These are phyloP conservation scores for Agrocybe pediades DNA, from an alignment of 768 basidiomycete genomes.

Conservation along the genomic window DNA sequence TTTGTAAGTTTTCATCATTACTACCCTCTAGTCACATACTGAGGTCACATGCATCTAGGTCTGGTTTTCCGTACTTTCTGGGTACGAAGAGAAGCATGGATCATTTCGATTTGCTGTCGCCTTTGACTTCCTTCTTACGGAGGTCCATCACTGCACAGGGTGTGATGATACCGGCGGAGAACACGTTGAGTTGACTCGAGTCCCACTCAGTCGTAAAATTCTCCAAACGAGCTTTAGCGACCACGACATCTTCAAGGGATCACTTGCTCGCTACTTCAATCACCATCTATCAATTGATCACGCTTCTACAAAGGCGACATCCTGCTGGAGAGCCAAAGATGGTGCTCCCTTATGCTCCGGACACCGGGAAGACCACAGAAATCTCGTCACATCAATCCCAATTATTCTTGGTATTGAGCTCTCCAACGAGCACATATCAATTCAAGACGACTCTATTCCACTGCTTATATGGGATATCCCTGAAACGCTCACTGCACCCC, in stretches of 20 bases:
- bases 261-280: background rate
- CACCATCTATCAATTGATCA: background rate
- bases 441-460: background rate
- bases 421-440: background rate
- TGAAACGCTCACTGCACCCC: conserved; percentile 10
- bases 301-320: background rate
- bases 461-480: conserved; percentile 22
- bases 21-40: background rate
- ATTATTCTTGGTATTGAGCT: conserved; percentile 20
- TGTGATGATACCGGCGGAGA: background rate
- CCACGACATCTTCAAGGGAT: background rate
- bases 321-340: conserved; percentile 20
- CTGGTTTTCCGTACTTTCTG: background rate
- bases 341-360: conserved; percentile 16
- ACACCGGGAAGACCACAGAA: conserved; percentile 4
- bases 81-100: background rate
- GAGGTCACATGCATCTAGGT: background rate
- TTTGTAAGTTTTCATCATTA: background rate
- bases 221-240: background rate
- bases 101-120: background rate
- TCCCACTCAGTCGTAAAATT: background rate
- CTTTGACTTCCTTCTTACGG: too few species aligned
- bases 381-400: conserved; percentile 23
- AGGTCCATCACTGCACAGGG: background rate
- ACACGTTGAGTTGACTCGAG: background rate